Evolutionary conservation across 73 alveolate genomes (phyloP).

Genomic region (Breviolum minutum): DNA sequence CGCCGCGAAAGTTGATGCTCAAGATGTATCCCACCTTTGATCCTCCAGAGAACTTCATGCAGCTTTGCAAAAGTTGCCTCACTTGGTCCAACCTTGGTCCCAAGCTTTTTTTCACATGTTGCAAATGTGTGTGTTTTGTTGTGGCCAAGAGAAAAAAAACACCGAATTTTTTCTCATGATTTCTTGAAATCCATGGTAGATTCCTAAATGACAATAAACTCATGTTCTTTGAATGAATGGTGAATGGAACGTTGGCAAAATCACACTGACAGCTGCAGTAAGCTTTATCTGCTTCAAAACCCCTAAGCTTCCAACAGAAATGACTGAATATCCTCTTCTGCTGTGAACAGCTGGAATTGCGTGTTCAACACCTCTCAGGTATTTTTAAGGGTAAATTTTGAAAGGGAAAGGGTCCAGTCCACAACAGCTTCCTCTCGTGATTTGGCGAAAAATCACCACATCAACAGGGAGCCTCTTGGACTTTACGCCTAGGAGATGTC

Average conservation of each 20-base stretch:
- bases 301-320: background rate
- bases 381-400: background rate
- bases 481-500: background rate
- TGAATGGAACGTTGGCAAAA: no score
- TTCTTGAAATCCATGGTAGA: background rate
- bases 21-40: background rate
- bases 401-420: background rate
- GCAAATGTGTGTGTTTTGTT: no score
- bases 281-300: background rate
- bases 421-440: no score
- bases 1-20: no score
- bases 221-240: no score
- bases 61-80: background rate
- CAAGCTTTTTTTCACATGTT: no score
- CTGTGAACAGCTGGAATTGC: constrained; percentile 14
- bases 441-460: background rate
- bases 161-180: background rate
- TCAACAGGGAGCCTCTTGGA: background rate
- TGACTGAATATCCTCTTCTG: background rate
- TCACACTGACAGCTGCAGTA: no score
- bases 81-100: constrained; percentile 3
- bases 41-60: constrained; percentile 37
- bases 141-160: background rate
- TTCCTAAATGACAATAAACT: background rate
- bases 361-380: constrained; percentile 18